Evolutionary conservation across 208 protist species (phyloP).

Genomic region (Acanthamoeba sp.): DNA sequence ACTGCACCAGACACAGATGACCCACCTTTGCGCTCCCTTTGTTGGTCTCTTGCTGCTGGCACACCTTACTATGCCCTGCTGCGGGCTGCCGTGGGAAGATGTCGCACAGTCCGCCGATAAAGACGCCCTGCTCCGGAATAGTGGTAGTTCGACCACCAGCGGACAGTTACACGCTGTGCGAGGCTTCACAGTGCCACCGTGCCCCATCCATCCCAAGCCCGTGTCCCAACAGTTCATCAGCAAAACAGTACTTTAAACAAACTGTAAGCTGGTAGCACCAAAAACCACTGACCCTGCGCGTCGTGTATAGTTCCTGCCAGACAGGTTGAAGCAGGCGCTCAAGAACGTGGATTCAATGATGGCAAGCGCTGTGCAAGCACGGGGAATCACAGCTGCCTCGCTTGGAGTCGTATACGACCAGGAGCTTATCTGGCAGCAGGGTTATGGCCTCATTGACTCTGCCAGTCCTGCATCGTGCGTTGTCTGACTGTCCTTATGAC

Average conservation of each 20-base stretch:
- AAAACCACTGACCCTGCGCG: no score
- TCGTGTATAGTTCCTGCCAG: not conserved
- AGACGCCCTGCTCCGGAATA: not conserved
- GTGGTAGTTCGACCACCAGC: not conserved
- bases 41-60: not conserved
- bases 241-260: not conserved
- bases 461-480: not conserved
- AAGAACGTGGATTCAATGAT: not conserved
- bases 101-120: not conserved
- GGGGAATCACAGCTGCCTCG: constrained; percentile 5
- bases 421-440: constrained; percentile 29
- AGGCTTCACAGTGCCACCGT: not conserved
- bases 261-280: no score
- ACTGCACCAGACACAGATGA: no score
- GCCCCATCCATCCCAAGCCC: not conserved
- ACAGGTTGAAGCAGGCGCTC: not conserved
- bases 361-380: not conserved
- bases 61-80: no score
- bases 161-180: not conserved
- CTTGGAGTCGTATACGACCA: constrained; percentile 54
- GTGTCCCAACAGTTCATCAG: not conserved
- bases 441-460: constrained; percentile 24
- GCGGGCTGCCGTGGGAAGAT: not conserved
- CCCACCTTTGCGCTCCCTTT: not conserved
- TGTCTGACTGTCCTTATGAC: not conserved